These are phyloP conservation scores for Helotiales sp. DNA, from an alignment of 2,329 filamentous ascomycete species.

Conservation along the genomic window DNA sequence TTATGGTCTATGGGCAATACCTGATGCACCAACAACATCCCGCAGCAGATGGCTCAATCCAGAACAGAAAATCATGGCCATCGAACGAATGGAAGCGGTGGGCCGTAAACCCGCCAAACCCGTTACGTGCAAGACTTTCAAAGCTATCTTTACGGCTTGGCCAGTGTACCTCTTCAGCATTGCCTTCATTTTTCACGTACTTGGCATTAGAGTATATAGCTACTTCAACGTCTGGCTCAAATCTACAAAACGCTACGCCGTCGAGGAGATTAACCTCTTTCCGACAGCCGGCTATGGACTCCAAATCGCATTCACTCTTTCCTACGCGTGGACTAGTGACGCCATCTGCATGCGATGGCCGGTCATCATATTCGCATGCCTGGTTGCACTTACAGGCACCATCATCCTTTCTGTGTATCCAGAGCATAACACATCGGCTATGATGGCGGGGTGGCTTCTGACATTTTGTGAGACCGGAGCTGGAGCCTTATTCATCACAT, in stretches of 20 bases:
- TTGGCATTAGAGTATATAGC: constrained; percentile 14
- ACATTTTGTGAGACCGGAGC: background rate
- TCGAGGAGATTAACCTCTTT: constrained; percentile 9
- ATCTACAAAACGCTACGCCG: constrained; percentile 1
- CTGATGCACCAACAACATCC: constrained; percentile 40
- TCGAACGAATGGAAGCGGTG: constrained; percentile 8
- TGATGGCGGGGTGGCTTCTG: constrained; percentile 13
- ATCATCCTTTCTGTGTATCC: constrained; percentile 7
- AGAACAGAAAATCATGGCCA: constrained; percentile 42
- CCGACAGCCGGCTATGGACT: constrained; percentile 12
- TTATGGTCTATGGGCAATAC: constrained; percentile 47
- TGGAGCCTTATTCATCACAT: constrained; percentile 5
- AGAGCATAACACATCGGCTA: constrained; percentile 21
- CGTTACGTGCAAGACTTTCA: constrained; percentile 3
- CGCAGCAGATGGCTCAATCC: constrained; percentile 42
- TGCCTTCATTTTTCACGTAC: constrained; percentile 4
- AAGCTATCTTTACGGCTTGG: constrained; percentile 23
- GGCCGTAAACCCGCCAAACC: constrained; percentile 7
- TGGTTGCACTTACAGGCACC: background rate
- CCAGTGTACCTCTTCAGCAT: constrained; percentile 2
- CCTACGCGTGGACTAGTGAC: constrained; percentile 28
- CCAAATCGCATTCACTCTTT: constrained; percentile 2
- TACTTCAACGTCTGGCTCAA: constrained; percentile 22
- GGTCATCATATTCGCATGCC: constrained; percentile 21
- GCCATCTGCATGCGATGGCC: constrained; percentile 22